Percentiles rank a stretch among this genome's conserved stretches.
Conservation (phyloP, 202 grass and related monocot species). For the Setaria viridis region DNA sequence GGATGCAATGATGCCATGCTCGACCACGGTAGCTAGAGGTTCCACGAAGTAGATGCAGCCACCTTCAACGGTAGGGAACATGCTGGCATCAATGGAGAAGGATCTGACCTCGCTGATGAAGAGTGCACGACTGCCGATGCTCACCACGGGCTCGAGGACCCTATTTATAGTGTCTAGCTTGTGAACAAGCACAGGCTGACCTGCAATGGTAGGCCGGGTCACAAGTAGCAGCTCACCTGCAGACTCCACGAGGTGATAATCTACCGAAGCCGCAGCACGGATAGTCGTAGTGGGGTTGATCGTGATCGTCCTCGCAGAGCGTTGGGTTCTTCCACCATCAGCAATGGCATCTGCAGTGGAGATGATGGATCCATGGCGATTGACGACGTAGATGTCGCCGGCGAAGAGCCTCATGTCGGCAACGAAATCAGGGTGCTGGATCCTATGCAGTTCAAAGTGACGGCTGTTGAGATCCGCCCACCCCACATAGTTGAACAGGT, state of each 20-base stretch:
- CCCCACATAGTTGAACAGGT: not conserved
- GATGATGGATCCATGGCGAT: not conserved
- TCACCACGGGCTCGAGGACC: not conserved
- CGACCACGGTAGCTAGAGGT: not conserved
- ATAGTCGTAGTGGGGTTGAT: not conserved
- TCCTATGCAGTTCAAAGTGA: not conserved
- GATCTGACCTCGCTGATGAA: not conserved
- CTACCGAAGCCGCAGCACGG: not conserved
- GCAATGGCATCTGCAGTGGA: too few relatives aligned
- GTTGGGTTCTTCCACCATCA: not conserved
- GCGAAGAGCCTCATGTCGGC: not conserved
- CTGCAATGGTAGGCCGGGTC: too few relatives aligned
- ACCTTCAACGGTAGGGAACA: not conserved
- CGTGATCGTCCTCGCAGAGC: not conserved
- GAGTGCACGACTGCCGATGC: not conserved
- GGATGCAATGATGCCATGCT: not conserved
- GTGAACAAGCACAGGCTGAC: not conserved
- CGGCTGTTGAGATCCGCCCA: not conserved
- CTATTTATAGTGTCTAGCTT: not conserved
- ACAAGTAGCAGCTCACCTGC: not conserved
- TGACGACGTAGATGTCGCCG: not conserved
- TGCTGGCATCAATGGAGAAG: not conserved
- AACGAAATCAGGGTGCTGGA: not conserved
- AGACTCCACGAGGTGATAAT: not conserved
- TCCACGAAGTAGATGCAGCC: not conserved